Evolutionary conservation across 176 grass and related monocot species (phyloP).

Genomic region (Secale cereale): DNA sequence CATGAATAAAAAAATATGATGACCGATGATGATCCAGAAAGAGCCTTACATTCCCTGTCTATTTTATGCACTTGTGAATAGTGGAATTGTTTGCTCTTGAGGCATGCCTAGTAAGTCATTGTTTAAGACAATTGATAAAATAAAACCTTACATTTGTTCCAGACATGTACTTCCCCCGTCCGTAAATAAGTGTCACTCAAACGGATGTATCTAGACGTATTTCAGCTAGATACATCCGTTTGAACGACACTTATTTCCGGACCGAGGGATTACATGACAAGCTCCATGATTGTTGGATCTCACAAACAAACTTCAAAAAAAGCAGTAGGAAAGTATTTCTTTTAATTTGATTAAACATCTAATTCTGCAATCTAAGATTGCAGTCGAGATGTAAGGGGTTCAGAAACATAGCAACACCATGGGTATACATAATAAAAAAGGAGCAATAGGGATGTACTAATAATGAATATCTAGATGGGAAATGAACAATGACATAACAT

Average conservation of each 20-base stretch:
- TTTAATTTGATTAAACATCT: slow-evolving; percentile 1
- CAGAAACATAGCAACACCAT: neutral
- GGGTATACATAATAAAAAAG: neutral
- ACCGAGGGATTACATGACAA: neutral
- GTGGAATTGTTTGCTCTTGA: neutral
- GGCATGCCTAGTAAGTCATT: neutral
- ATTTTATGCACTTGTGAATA: neutral
- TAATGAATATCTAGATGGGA: neutral
- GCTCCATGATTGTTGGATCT: neutral
- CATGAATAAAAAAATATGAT: neutral
- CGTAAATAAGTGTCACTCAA: no score
- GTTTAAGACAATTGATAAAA: neutral
- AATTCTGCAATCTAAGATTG: neutral
- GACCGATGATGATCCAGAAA: neutral
- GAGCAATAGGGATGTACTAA: neutral
- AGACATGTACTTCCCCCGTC: neutral
- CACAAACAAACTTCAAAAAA: neutral
- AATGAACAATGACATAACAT: neutral
- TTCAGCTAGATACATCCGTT: no score
- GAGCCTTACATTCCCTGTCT: neutral
- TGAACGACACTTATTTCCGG: no score
- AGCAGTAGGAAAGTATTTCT: neutral
- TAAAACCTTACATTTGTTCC: slow-evolving; percentile 6
- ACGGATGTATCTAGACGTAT: no score
- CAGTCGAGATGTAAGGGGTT: neutral